Evolutionary conservation across 768 basidiomycete species (phyloP).

Genomic region (Russula olivacea): DNA sequence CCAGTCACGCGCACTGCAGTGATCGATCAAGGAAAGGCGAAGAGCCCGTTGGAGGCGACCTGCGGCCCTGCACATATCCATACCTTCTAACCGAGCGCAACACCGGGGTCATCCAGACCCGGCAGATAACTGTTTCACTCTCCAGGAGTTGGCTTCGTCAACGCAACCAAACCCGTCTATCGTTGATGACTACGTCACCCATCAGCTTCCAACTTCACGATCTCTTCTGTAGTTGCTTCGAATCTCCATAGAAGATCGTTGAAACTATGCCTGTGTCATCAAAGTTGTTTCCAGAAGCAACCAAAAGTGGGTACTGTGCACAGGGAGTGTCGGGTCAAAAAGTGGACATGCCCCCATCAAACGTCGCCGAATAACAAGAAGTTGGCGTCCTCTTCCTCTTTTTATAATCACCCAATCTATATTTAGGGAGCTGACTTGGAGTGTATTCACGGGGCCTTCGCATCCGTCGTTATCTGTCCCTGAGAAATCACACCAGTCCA

Average conservation of each 20-base stretch:
- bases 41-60: neutral
- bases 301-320: neutral
- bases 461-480: neutral
- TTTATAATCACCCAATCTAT: neutral
- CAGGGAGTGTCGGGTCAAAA: too few species aligned
- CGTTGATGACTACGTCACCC: neutral
- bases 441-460: neutral
- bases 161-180: neutral
- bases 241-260: neutral
- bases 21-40: slow-evolving; percentile 10
- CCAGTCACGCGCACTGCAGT: neutral
- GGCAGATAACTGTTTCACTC: neutral
- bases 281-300: slow-evolving; percentile 6
- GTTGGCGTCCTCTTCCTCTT: neutral
- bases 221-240: neutral
- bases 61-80: neutral
- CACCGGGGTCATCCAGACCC: neutral
- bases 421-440: neutral
- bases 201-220: neutral
- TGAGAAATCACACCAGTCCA: neutral
- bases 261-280: slow-evolving; percentile 14
- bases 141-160: slow-evolving; percentile 6
- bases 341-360: too few species aligned
- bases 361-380: neutral
- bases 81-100: neutral